These are phyloP conservation scores for Botryotinia narcissicola DNA, from an alignment of 2,329 filamentous ascomycete genomes.

Conservation along the genomic window DNA sequence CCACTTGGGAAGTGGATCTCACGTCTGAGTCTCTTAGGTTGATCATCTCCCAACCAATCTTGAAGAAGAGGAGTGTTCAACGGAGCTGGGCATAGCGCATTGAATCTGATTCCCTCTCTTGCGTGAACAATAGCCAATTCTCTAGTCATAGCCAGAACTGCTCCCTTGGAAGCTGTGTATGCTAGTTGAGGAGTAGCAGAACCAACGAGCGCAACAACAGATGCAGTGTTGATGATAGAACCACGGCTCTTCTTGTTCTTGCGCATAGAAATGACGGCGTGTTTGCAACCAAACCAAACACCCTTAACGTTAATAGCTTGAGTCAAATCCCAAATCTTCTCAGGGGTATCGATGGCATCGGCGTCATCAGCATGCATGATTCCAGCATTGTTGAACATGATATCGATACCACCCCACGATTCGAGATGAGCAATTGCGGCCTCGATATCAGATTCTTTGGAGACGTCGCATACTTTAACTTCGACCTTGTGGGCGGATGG, in stretches of 20 bases:
- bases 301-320: slow-evolving; percentile 77
- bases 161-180: slow-evolving; percentile 75
- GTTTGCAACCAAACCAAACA: slow-evolving; percentile 74
- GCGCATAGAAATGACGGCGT: slow-evolving; percentile 65
- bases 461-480: slow-evolving; percentile 58
- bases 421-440: slow-evolving; percentile 61
- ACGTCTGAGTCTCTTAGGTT: slow-evolving; percentile 65
- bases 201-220: slow-evolving; percentile 70
- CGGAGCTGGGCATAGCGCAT: slow-evolving; percentile 70
- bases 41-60: slow-evolving; percentile 73
- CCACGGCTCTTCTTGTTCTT: slow-evolving; percentile 64
- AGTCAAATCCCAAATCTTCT: slow-evolving; percentile 75
- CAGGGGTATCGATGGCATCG: slow-evolving; percentile 65
- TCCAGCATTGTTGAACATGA: slow-evolving; percentile 79
- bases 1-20: slow-evolving; percentile 75
- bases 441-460: slow-evolving; percentile 64
- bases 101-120: slow-evolving; percentile 71
- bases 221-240: slow-evolving; percentile 73
- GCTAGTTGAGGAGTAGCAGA: slow-evolving; percentile 70
- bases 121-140: slow-evolving; percentile 75
- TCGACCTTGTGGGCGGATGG: slow-evolving; percentile 52
- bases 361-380: slow-evolving; percentile 71
- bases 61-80: slow-evolving; percentile 74
- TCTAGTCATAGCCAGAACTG: slow-evolving; percentile 70
- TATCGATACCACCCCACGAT: slow-evolving; percentile 67